Conservation (phyloP, 495 filamentous ascomycete genomes). For the Lepidopterella palustris region DNA sequence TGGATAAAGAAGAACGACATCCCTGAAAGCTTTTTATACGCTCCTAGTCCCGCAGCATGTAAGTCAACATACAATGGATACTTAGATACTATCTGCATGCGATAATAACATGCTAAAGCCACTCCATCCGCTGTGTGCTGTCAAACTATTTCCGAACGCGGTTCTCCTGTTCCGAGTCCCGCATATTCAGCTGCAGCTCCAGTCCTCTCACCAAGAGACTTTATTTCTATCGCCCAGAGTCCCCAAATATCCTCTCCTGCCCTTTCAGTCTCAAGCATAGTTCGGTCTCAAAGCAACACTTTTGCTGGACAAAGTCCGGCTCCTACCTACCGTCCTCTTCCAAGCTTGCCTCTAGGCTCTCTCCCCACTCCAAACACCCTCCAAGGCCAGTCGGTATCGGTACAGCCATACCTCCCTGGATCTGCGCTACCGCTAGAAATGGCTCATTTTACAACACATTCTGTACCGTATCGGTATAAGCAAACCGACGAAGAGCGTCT, state of each 20-base stretch:
- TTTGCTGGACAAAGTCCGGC: constrained; percentile 24
- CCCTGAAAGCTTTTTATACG: constrained; percentile 8
- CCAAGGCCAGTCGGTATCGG: constrained; percentile 4
- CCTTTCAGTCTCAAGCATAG: constrained; percentile 20
- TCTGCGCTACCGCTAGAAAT: neutral
- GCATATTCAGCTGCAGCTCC: constrained; percentile 12
- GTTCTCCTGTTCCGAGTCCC: constrained; percentile 14
- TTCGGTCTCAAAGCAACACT: constrained; percentile 18
- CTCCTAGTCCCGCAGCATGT: constrained; percentile 14
- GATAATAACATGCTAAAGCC: constrained; percentile 15
- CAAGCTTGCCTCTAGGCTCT: neutral
- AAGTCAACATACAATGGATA: constrained; percentile 3
- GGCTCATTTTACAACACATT: neutral
- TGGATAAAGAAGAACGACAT: constrained; percentile 25
- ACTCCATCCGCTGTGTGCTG: constrained; percentile 22
- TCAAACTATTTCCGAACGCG: constrained; percentile 20
- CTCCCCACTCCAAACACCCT: neutral
- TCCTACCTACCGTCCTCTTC: constrained; percentile 12
- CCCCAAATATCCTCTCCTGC: constrained; percentile 20
- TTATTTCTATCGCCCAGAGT: constrained; percentile 8
- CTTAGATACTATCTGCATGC: neutral
- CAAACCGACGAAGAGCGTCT: constrained; percentile 19
- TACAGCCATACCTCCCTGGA: neutral
- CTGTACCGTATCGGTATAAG: constrained; percentile 14
- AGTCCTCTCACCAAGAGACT: constrained; percentile 5